Evolutionary conservation across 148 eudicot genomes (phyloP), one percentile per base, ranked within the genome.

Genomic region (Camellia granthamiana): DNA sequence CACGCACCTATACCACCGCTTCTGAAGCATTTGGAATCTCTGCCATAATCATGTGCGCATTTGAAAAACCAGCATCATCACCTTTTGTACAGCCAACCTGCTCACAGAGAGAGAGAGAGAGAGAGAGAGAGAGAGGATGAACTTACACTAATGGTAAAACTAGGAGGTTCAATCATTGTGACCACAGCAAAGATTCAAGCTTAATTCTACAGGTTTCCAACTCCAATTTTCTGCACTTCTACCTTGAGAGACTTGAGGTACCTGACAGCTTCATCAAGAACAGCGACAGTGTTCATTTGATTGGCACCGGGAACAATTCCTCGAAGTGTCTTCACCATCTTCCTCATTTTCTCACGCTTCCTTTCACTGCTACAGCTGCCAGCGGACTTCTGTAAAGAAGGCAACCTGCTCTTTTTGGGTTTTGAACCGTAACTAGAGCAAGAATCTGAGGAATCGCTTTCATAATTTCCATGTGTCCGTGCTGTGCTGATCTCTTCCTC

Each of bases 401-500:
- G 59, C 38, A 75, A 41, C 79, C 77, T 74, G 43, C 74, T 54
- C 83, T 81, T 87, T 72, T 72, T 85, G 60, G 84, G 63, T 78
- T 64, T 84, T 14, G 87, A 76, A 12, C 66, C 80, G 71, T 86
- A 84, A 61, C 71, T 85, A 56, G 88, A 89, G 77, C 86, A 84
- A 71, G 94, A 88, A 75, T 91, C 94, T 18, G 91, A 85, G 12
- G 90, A 89, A 67, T 86, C 84, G 74, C 89, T 74, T 59, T 75
- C 89, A 18, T 76, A 84, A 51, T 83, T 74, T 72, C 78, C 86
- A 60, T 80, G 67, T 16, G 91, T 87, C 13, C 91, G 83, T 49
- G 90, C 92, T 7, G 94, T 89, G 86, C 94, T 91, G 72, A 90
- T 85, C 76, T 81, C 92, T 74, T 91, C 95, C 67, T 87, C 91